Conservation (phyloP, 257 asterid genomes). For the Gentiana macrophylla region DNA sequence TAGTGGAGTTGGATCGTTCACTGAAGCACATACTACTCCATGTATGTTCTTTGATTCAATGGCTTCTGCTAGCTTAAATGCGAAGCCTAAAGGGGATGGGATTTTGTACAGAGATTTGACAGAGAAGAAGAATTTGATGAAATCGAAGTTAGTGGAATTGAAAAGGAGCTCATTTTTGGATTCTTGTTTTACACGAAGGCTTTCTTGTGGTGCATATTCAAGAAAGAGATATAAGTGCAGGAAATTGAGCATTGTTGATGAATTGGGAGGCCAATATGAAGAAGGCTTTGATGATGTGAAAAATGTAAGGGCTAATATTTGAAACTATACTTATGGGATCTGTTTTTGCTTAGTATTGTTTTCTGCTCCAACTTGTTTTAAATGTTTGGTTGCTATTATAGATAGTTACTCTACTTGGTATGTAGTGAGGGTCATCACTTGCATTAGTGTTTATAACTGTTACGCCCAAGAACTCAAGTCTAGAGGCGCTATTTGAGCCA, state of each 20-base stretch:
- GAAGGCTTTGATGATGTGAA: conserved; percentile 57
- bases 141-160: conserved; percentile 15
- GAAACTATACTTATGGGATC: background rate
- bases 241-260: conserved; percentile 28
- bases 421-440: no score
- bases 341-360: background rate
- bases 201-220: conserved; percentile 16
- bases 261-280: conserved; percentile 52
- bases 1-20: conserved; percentile 15
- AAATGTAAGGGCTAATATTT: conserved; percentile 18
- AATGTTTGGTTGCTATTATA: background rate
- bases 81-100: conserved; percentile 11
- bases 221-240: conserved; percentile 25
- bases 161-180: conserved; percentile 33
- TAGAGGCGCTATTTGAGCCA: no score
- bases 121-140: conserved; percentile 23
- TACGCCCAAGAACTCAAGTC: no score
- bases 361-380: background rate
- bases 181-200: conserved; percentile 19
- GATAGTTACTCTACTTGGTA: background rate
- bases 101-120: conserved; percentile 8
- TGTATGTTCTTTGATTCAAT: conserved; percentile 29
- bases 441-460: no score
- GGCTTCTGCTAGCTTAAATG: conserved; percentile 18
- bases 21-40: conserved; percentile 25